phyloP scores from a whole-genome alignment of 805 yeast genomes.

The Candida chilensis region DNA sequence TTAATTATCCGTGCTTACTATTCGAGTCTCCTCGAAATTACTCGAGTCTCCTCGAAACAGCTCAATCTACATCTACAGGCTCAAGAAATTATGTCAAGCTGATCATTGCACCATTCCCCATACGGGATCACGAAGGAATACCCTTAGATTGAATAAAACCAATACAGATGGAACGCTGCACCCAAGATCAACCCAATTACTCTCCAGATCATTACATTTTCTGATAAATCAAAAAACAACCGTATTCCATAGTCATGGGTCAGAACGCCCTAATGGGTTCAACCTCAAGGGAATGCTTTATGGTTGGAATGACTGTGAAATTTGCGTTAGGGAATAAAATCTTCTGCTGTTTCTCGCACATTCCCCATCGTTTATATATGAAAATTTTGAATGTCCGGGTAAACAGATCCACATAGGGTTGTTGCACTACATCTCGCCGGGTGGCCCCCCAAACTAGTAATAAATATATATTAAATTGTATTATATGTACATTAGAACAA shows the following conservation, averaged over 20 bases:
- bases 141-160: conserved; percentile 46
- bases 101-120: conserved; percentile 64
- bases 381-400: no score
- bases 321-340: conserved; percentile 45
- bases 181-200: conserved; percentile 56
- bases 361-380: no score
- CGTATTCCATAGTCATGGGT: conserved; percentile 60
- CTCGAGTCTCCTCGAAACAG: no score
- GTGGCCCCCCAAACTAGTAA: no score
- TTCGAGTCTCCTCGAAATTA: no score
- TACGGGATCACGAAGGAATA: conserved; percentile 70
- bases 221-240: conserved; percentile 35
- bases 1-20: no score
- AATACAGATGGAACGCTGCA: conserved; percentile 57
- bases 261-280: conserved; percentile 56
- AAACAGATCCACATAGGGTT: no score
- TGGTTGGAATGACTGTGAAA: conserved; percentile 54
- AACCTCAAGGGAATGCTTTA: conserved; percentile 64
- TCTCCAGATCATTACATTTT: conserved; percentile 70
- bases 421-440: no score
- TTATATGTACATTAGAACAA: no score
- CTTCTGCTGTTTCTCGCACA: no score
- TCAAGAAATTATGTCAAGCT: conserved; percentile 23
- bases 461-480: no score
- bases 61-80: no score